Evolutionary conservation across 306 rosid species (phyloP), one percentile per base, ranked within the genome.

Genomic region (Lagenaria siceraria): DNA sequence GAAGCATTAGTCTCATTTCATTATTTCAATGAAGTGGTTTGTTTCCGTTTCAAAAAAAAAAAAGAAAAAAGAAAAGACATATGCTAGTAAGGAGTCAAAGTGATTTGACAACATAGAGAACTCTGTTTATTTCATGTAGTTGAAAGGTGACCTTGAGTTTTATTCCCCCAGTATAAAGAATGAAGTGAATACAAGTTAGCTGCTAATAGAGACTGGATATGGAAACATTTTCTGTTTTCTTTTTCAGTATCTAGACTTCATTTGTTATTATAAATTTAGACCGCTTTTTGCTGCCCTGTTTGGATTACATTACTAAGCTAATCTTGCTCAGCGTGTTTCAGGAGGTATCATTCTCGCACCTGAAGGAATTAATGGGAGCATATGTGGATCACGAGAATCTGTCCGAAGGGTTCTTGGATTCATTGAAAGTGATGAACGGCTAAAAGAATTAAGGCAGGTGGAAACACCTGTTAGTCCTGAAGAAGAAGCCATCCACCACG

Each of bases 291-390:
- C 51, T 33, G 40, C 22, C 19, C 10, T 65, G 19, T 62, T 43
- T 14, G 27, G 78, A 42, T 70, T 53, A 27, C 74, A 95, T 87
- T 84, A 84, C 95, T 77, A 69, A 78, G 84, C 90, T 89, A 93
- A 92, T 88, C 77, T 83, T 86, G 78, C 85, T 85, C 98, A 92
- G 96, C 90, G 82, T 77, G 92, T 95, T 88, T 95, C 97, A 88
- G 98, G 98, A 2, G 96, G 98, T 80, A 89, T 95, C 66, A 92
- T 92, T 87, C 97, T 92, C 75, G 97, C 97, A 0, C 87, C 90
- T 25, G 97, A 92, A 88, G 98, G 97, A 78, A 89, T 92, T 82
- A 95, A 95, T 80, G 98, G 97, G 81, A 90, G 97, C 92, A 84
- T 92, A 55, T 95, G 98, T 62, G 98, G 97, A 61, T 86, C 81